Evolutionary conservation across 2,329 filamentous ascomycete genomes (phyloP).

Genomic region (Penicillium sp.): DNA sequence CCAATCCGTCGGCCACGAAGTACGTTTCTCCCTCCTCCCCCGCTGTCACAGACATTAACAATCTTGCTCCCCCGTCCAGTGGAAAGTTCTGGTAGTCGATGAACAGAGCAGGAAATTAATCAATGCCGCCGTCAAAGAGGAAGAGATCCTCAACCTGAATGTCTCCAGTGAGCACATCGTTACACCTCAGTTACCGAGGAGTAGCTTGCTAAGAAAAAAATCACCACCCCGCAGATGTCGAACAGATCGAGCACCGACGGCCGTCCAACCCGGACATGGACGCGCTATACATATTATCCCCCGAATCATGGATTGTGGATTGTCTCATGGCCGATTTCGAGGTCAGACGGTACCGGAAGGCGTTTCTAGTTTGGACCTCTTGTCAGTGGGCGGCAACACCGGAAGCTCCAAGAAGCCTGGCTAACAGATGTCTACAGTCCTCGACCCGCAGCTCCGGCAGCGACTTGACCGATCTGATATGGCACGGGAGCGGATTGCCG

Average conservation of each 20-base stretch:
- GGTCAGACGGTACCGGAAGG: slow-evolving; percentile 73
- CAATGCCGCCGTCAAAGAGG: slow-evolving; percentile 87
- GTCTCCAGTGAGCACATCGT: slow-evolving; percentile 74
- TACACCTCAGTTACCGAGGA: not conserved
- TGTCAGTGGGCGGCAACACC: slow-evolving; percentile 43
- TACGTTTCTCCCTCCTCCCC: slow-evolving; percentile 45
- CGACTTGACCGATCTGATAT: slow-evolving; percentile 71
- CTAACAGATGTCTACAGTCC: slow-evolving; percentile 49
- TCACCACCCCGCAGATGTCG: slow-evolving; percentile 63
- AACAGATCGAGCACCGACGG: slow-evolving; percentile 85
- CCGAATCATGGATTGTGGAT: slow-evolving; percentile 84
- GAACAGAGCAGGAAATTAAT: slow-evolving; percentile 79
- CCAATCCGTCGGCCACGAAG: slow-evolving; percentile 77
- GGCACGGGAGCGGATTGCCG: slow-evolving; percentile 72
- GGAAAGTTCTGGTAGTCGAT: slow-evolving; percentile 95
- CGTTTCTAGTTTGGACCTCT: slow-evolving; percentile 83
- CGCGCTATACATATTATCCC: slow-evolving; percentile 87
- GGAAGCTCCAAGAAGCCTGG: slow-evolving; percentile 1
- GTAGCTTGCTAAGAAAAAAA: slow-evolving; percentile 16
- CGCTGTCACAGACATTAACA: slow-evolving; percentile 29
- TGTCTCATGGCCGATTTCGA: slow-evolving; percentile 93
- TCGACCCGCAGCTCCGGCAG: slow-evolving; percentile 69
- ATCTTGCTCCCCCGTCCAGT: slow-evolving; percentile 55
- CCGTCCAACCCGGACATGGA: slow-evolving; percentile 86
- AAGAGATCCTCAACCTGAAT: slow-evolving; percentile 95